Conservation (phyloP, 768 basidiomycete species). For the Lentinula guzmanii region DNA sequence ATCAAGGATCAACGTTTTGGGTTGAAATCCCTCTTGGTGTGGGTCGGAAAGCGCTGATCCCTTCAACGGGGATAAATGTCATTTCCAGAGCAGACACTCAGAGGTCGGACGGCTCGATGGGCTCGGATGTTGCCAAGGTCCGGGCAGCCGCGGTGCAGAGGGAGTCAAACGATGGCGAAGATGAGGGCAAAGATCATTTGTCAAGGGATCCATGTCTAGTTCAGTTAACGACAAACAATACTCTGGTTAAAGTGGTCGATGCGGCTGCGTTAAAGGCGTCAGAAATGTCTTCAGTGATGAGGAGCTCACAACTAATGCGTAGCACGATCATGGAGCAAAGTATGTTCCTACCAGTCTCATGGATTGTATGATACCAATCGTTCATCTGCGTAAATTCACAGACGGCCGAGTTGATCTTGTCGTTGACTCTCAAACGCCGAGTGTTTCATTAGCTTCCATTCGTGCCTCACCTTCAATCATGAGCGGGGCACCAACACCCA, state of each 20-base stretch:
- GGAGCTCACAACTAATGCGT: conserved; percentile 31
- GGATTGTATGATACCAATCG: not conserved
- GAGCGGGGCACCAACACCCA: not conserved
- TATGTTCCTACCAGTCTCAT: conserved; percentile 8
- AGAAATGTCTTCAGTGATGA: conserved; percentile 8
- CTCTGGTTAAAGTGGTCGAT: conserved; percentile 12
- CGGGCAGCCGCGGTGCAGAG: not conserved
- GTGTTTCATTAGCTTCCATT: not conserved
- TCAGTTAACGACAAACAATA: not conserved
- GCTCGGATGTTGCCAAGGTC: not conserved
- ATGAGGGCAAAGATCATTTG: not conserved
- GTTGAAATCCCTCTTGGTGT: conserved; percentile 50
- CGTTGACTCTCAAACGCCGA: not conserved
- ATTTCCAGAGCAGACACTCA: not conserved
- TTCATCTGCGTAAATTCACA: not conserved
- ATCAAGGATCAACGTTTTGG: conserved; percentile 72
- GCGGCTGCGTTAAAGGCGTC: conserved; percentile 12
- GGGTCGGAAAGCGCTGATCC: conserved; percentile 9
- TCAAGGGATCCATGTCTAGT: not conserved
- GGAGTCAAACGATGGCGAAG: not conserved
- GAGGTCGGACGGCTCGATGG: not conserved
- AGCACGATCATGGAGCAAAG: conserved; percentile 48
- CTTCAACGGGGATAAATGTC: conserved; percentile 1
- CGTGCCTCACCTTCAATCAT: not conserved
- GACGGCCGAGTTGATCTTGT: conserved; percentile 1